Conservation (phyloP, 1,139 yeast species). For the Blastobotrys niveus region DNA sequence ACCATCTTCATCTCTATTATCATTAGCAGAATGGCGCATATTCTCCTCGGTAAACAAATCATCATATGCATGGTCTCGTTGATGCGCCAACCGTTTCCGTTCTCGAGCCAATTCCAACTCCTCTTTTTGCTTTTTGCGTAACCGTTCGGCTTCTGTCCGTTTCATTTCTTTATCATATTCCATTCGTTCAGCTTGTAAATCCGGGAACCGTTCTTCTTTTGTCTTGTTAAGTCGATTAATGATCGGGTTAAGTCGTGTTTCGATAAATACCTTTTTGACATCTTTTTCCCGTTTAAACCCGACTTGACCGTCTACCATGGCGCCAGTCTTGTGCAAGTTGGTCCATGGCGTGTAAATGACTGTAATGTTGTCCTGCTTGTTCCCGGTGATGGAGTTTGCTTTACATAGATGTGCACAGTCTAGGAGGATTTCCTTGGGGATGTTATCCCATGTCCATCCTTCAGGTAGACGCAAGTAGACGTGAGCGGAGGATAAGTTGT, state of each 20-base stretch:
- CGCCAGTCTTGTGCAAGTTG: constrained; percentile 62
- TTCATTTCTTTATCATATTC: constrained; percentile 36
- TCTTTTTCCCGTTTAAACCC: constrained; percentile 56
- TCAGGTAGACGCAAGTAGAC: constrained; percentile 57
- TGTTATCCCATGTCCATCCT: constrained; percentile 41
- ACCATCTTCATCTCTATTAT: constrained; percentile 52
- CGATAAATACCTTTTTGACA: constrained; percentile 52
- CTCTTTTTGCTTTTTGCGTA: constrained; percentile 32
- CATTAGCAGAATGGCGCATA: constrained; percentile 46
- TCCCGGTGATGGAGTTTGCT: constrained; percentile 75
- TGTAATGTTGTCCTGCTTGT: constrained; percentile 62
- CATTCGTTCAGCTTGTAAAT: constrained; percentile 40
- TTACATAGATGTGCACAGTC: constrained; percentile 76
- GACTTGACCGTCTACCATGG: constrained; percentile 83
- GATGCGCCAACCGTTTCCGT: constrained; percentile 31
- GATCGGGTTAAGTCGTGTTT: constrained; percentile 55
- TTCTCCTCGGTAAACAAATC: constrained; percentile 51
- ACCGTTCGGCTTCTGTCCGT: constrained; percentile 34
- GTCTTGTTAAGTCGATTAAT: constrained; percentile 66
- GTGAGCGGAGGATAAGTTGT: constrained; percentile 75
- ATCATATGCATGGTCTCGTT: constrained; percentile 47
- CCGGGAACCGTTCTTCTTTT: constrained; percentile 50
- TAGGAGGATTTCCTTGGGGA: constrained; percentile 48
- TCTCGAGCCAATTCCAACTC: constrained; percentile 30
- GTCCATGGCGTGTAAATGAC: constrained; percentile 74